Percentiles rank a stretch among this genome's conserved stretches.
Conservation (phyloP, 805 yeast genomes). For the Candida insectorum region DNA sequence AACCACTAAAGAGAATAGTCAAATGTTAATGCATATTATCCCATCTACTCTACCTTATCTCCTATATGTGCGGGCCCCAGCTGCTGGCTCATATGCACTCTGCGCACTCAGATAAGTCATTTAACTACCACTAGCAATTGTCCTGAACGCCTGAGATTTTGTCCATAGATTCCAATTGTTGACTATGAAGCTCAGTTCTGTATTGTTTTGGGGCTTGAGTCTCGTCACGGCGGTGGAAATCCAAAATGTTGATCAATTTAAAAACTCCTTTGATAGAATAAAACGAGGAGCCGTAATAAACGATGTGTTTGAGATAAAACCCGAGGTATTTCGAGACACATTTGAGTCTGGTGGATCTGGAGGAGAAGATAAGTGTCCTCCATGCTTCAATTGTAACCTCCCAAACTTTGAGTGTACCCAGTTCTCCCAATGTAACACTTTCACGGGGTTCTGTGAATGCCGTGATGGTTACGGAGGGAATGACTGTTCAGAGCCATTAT, state of each 20-base stretch:
- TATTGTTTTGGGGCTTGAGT: no score
- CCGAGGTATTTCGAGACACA: no score
- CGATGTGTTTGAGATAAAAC: slow-evolving; percentile 18
- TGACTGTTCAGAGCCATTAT: slow-evolving; percentile 83
- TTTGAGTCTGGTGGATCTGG: no score
- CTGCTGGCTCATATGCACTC: no score
- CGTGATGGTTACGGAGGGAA: slow-evolving; percentile 90
- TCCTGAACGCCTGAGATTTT: no score
- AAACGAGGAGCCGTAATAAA: slow-evolving; percentile 11
- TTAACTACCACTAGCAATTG: background rate
- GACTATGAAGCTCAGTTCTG: no score
- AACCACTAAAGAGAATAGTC: slow-evolving; percentile 57
- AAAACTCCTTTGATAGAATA: slow-evolving; percentile 7
- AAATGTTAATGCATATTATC: slow-evolving; percentile 1
- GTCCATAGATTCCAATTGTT: background rate
- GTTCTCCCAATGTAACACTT: slow-evolving; percentile 82
- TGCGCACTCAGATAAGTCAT: background rate
- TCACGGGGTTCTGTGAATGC: slow-evolving; percentile 90
- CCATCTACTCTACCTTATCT: background rate
- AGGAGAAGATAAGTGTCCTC: slow-evolving; percentile 68
- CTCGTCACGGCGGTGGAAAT: no score
- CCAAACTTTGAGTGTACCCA: slow-evolving; percentile 90
- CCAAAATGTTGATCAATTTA: slow-evolving; percentile 5
- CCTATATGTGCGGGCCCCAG: background rate
- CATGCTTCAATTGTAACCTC: slow-evolving; percentile 91